Evolutionary conservation across 495 filamentous ascomycete species (phyloP).

Genomic region (Massariosphaeria phaeospora): DNA sequence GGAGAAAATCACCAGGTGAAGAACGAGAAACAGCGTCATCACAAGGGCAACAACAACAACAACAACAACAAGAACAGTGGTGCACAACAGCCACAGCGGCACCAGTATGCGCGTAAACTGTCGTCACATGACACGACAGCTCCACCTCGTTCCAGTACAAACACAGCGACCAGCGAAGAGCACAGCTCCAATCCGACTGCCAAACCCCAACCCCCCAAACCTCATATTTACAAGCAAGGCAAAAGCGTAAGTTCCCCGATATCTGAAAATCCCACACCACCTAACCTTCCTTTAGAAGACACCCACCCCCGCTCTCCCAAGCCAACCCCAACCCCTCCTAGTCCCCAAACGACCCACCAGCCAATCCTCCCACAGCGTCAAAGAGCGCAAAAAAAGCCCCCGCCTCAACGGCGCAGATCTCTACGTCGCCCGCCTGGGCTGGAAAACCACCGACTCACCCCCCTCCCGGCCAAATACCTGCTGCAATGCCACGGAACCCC

Average conservation of each 20-base stretch:
- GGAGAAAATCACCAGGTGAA: constrained; percentile 38
- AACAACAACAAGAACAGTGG: no score
- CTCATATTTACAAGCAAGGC: background rate
- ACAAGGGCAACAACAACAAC: constrained; percentile 36
- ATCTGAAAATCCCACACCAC: no score
- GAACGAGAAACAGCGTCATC: constrained; percentile 30
- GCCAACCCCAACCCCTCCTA: constrained; percentile 31
- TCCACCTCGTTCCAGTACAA: background rate
- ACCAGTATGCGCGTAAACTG: constrained; percentile 31
- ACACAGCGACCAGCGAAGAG: background rate
- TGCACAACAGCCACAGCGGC: constrained; percentile 33
- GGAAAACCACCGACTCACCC: constrained; percentile 1
- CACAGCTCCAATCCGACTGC: background rate
- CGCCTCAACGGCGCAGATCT: constrained; percentile 49
- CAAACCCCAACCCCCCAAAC: background rate
- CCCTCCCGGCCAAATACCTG: background rate
- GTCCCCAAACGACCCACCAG: constrained; percentile 31
- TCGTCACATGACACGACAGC: background rate
- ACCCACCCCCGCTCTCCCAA: no score
- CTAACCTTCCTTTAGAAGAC: no score
- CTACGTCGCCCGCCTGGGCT: constrained; percentile 48
- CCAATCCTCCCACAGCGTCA: constrained; percentile 21
- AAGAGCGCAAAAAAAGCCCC: constrained; percentile 44
- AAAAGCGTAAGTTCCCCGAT: background rate
- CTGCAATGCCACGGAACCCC: background rate